Percentiles rank a stretch among this genome's conserved stretches.
Conservation (phyloP, 2,329 filamentous ascomycete species). For the Aureobasidium sp. region DNA sequence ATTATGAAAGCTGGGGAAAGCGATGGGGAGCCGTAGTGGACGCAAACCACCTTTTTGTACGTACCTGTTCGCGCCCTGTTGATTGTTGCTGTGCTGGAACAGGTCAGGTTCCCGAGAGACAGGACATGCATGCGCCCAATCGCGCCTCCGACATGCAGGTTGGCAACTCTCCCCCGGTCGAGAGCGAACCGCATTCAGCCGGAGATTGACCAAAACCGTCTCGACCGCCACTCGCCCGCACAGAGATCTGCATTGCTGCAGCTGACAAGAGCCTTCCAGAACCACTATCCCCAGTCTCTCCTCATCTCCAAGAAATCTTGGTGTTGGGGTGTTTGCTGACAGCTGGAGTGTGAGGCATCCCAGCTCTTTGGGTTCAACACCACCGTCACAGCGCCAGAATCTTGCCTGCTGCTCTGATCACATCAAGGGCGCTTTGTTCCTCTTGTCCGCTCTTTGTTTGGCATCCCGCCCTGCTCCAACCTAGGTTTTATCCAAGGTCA, state of each 20-base stretch:
- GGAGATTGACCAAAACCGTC: not conserved
- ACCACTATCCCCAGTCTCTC: not conserved
- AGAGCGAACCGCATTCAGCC: slow-evolving; percentile 4
- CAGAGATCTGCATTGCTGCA: slow-evolving; percentile 8
- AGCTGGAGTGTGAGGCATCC: not conserved
- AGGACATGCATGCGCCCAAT: slow-evolving; percentile 1
- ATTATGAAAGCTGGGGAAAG: not conserved
- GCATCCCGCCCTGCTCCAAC: not conserved
- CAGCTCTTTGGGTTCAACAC: not conserved
- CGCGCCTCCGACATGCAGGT: not conserved
- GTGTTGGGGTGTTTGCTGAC: not conserved
- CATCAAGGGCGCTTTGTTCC: not conserved
- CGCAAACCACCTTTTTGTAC: slow-evolving; percentile 7
- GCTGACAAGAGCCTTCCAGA: slow-evolving; percentile 13
- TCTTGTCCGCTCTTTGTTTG: not conserved
- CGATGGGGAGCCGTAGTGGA: slow-evolving; percentile 1
- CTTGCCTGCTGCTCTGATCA: not conserved
- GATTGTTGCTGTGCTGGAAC: not conserved
- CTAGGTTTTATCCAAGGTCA: not conserved
- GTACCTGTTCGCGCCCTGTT: not conserved
- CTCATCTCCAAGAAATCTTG: not conserved
- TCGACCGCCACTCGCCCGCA: not conserved
- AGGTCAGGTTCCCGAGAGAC: not conserved
- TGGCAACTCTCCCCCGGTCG: not conserved
- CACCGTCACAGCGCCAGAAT: too few relatives aligned